Base-by-base conservation (phyloP, 345 rosid genomes). In the Passiflora organensis region DNA sequence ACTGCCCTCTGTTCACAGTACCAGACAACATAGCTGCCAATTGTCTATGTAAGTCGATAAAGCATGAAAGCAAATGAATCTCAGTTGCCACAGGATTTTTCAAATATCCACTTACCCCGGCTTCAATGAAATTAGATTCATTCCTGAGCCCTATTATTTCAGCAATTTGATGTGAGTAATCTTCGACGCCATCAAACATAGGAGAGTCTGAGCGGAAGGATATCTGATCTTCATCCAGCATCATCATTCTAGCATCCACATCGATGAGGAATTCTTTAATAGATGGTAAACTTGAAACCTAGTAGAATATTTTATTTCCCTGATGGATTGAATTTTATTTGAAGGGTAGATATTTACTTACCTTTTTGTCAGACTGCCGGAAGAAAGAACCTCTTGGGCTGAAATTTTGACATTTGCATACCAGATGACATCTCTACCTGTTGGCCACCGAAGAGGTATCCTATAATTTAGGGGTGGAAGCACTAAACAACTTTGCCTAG, bases 341-440 rank as follows among this genome's bases (percentile, higher is more conserved):
- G 23, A 10, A 19, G 51, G 23, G 38, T 9, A 52, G 59, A 36
- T 18, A 21, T 32, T 21, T 24, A 64, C 56, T 57, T 32, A 91
- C 98, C 99, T 87, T 79, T 94, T 94, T 59, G 86, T 89, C 57
- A 89, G 68, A 68, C 97, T 89, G 53, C 97, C 99, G 44, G 99
- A 94, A 53, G 97, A 83, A 67, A 94, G 81, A 4, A 94, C 93
- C 75, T 94, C 93, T 51, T 94, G 78, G 54, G 96, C 96, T 43
- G 87, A 87, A 64, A 94, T 85, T 65, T 82, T 83, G 51, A 85
- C 99, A 73, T 94, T 94, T 13, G 82, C 57, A 67, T 71, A 78
- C 99, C 99, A 94, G 25, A 87, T 89, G 28, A 94, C 69, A 75
- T 94, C 99, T 70, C 80, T 85, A 58, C 99, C 99, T 4, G 88